These are phyloP conservation scores for Calonectria crousiana DNA, from an alignment of 2,329 filamentous ascomycete genomes.

Conservation along the genomic window DNA sequence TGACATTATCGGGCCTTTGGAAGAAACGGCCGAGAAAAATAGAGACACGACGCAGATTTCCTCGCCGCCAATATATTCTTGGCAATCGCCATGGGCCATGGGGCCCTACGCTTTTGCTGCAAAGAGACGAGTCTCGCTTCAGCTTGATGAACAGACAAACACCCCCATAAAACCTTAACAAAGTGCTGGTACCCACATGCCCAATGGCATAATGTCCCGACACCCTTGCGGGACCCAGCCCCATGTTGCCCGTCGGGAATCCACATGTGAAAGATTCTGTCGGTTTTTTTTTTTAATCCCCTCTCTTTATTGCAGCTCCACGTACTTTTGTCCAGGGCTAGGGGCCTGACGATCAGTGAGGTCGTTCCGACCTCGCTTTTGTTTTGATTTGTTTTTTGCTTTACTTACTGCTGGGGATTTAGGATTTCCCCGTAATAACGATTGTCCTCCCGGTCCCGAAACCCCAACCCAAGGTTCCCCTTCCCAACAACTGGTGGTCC, in stretches of 20 bases:
- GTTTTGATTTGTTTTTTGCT: neutral
- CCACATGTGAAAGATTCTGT: neutral
- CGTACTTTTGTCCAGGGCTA: neutral
- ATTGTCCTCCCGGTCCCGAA: neutral
- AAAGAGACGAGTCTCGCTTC: neutral
- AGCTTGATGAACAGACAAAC: neutral
- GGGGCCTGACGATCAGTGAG: neutral
- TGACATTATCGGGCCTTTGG: neutral
- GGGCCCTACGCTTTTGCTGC: neutral
- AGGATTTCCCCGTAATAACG: neutral
- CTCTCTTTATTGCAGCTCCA: neutral
- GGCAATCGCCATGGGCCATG: neutral
- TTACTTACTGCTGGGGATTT: neutral
- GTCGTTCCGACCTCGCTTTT: neutral
- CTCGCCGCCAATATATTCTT: neutral
- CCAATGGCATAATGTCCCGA: conserved; percentile 1
- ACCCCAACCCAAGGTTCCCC: neutral
- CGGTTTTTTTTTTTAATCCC: neutral
- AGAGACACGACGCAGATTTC: neutral
- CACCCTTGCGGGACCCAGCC: neutral
- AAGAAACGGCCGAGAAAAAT: neutral
- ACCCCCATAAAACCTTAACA: conserved; percentile 6
- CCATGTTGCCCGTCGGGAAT: neutral
- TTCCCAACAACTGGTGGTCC: neutral
- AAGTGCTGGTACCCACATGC: neutral